Conservation (phyloP, 176 grass and related monocot species). For the Poa annua region DNA sequence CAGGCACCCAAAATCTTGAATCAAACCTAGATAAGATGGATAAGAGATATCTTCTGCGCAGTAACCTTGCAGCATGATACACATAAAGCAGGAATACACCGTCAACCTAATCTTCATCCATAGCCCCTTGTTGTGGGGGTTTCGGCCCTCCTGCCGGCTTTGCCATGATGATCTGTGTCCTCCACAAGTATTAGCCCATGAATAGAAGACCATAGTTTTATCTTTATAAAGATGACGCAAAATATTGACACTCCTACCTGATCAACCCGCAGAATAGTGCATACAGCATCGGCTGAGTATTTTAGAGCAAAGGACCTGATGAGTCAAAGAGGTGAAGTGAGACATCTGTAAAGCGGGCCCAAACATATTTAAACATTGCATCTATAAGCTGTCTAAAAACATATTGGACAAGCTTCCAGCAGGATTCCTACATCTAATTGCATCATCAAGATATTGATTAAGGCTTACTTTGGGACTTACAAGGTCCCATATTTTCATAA, state of each 20-base stretch:
- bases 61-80: slow-evolving; percentile 6
- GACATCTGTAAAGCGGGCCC: neutral
- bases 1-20: slow-evolving; percentile 36
- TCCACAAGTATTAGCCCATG: slow-evolving; percentile 21
- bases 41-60: slow-evolving; percentile 2
- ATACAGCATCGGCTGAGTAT: slow-evolving; percentile 73
- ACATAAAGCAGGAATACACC: slow-evolving; percentile 10
- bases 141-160: slow-evolving; percentile 82
- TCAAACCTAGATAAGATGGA: slow-evolving; percentile 41
- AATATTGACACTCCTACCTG: slow-evolving; percentile 51
- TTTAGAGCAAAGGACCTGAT: slow-evolving; percentile 85
- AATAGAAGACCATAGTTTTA: neutral
- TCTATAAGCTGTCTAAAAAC: slow-evolving; percentile 7
- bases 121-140: slow-evolving; percentile 57
- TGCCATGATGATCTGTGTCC: slow-evolving; percentile 87
- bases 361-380: slow-evolving; percentile 4
- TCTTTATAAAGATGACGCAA: neutral
- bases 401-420: neutral
- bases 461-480: slow-evolving; percentile 80
- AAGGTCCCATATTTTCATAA: slow-evolving; percentile 87
- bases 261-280: slow-evolving; percentile 85
- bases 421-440: neutral
- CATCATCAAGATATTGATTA: neutral
- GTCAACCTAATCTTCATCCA: slow-evolving; percentile 78
- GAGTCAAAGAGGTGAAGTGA: slow-evolving; percentile 17